These are phyloP conservation scores for Arxiozyma bovina DNA, from an alignment of 1,139 yeast genomes.

Conservation along the genomic window DNA sequence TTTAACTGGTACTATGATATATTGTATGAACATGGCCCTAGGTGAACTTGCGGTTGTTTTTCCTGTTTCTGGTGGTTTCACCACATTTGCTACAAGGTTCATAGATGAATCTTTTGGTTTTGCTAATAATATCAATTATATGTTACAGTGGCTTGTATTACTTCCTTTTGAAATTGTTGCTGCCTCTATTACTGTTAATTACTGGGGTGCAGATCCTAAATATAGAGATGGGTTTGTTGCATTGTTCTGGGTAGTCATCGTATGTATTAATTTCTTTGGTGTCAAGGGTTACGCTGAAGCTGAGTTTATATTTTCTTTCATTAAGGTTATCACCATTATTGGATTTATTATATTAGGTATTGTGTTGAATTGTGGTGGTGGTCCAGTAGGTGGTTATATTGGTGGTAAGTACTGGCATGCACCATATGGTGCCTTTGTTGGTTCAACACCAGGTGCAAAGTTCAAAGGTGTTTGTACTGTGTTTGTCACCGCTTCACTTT, in stretches of 20 bases:
- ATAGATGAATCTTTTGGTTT: slow-evolving; percentile 68
- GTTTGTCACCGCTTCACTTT: slow-evolving; percentile 48
- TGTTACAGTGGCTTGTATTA: slow-evolving; percentile 61
- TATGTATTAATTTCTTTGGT: slow-evolving; percentile 55
- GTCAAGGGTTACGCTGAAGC: slow-evolving; percentile 59
- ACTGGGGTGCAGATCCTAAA: slow-evolving; percentile 39
- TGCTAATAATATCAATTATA: slow-evolving; percentile 66
- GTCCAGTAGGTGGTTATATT: slow-evolving; percentile 46
- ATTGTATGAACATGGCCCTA: slow-evolving; percentile 58
- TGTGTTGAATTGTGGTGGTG: slow-evolving; percentile 62
- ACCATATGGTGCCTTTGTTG: slow-evolving; percentile 51
- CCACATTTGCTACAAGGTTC: slow-evolving; percentile 58
- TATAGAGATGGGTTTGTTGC: slow-evolving; percentile 38
- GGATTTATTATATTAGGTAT: slow-evolving; percentile 68
- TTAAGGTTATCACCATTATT: slow-evolving; percentile 52
- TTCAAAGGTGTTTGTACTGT: slow-evolving; percentile 46
- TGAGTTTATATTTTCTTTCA: slow-evolving; percentile 51
- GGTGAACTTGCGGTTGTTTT: slow-evolving; percentile 62
- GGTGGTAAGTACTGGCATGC: slow-evolving; percentile 58
- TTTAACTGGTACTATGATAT: slow-evolving; percentile 46
- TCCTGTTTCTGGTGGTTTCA: slow-evolving; percentile 67
- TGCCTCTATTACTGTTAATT: slow-evolving; percentile 57
- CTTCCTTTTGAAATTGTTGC: slow-evolving; percentile 69
- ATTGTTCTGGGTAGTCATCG: slow-evolving; percentile 50
- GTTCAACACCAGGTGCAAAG: slow-evolving; percentile 34